phyloP scores from a whole-genome alignment of 202 grass and related monocot genomes.

The Sporobolus alterniflorus region DNA sequence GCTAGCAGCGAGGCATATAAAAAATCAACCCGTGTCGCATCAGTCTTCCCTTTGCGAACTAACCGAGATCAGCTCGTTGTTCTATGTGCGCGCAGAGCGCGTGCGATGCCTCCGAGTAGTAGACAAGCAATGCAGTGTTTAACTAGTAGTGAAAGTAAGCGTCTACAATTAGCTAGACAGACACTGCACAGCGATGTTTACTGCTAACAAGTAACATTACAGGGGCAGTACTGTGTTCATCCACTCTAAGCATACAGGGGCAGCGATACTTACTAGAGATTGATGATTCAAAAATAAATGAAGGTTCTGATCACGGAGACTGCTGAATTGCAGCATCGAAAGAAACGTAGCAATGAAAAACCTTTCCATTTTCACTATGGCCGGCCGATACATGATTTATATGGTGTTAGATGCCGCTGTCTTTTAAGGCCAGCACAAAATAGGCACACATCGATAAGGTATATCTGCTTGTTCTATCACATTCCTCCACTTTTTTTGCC shows the following conservation, averaged over 20 bases:
- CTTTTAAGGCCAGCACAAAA: no score
- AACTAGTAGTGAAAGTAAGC: slow-evolving; percentile 42
- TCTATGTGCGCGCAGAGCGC: slow-evolving; percentile 41
- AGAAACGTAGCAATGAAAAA: no score
- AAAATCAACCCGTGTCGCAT: slow-evolving; percentile 35
- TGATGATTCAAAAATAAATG: no score
- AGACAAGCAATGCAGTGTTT: slow-evolving; percentile 43
- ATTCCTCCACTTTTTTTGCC: no score
- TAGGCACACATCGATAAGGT: no score
- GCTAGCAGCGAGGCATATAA: not conserved
- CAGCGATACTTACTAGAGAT: no score
- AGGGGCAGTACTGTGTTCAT: not conserved
- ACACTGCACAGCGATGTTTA: not conserved
- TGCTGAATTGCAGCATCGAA: no score
- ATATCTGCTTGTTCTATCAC: no score
- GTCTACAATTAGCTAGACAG: slow-evolving; percentile 12
- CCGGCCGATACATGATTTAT: no score
- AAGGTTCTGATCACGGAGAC: no score
- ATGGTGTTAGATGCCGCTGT: no score
- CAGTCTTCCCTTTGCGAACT: slow-evolving; percentile 49
- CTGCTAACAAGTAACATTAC: slow-evolving; percentile 16
- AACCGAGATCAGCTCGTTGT: slow-evolving; percentile 46
- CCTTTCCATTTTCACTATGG: no score
- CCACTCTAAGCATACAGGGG: slow-evolving; percentile 5
- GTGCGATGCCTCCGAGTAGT: slow-evolving; percentile 40